These are phyloP conservation scores for Micromonas commoda DNA, from an alignment of 139 green algal species.

Conservation along the genomic window DNA sequence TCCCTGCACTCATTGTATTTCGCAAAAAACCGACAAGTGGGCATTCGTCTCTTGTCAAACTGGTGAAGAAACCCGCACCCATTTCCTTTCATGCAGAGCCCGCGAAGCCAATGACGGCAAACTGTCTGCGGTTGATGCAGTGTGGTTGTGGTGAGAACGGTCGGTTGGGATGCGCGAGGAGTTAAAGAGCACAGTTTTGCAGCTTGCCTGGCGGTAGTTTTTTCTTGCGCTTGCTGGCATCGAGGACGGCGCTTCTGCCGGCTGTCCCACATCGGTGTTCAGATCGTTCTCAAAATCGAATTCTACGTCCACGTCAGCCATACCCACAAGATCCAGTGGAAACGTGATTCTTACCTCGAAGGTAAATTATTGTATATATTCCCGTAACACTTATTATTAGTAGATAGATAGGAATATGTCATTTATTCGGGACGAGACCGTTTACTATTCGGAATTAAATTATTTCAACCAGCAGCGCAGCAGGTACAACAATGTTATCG, in stretches of 20 bases:
- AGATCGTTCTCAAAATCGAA: slow-evolving; percentile 25
- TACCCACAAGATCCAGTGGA: too few species aligned
- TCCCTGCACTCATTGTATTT: slow-evolving; percentile 86
- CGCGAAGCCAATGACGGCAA: slow-evolving; percentile 92
- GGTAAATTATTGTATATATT: too few species aligned
- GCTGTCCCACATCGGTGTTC: not conserved
- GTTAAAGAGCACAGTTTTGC: not conserved
- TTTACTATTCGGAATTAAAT: too few species aligned
- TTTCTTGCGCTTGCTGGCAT: not conserved
- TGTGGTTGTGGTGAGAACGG: too few species aligned
- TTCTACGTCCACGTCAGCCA: slow-evolving; percentile 1
- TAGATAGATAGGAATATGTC: too few species aligned
- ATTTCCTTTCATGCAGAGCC: slow-evolving; percentile 95
- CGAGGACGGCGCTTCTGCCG: not conserved
- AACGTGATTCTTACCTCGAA: too few species aligned
- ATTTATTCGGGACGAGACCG: too few species aligned
- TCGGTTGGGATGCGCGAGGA: too few species aligned
- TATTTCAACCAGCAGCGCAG: too few species aligned
- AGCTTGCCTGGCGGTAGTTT: slow-evolving; percentile 5
- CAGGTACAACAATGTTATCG: too few species aligned
- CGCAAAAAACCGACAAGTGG: slow-evolving; percentile 62
- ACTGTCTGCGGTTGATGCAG: slow-evolving; percentile 78
- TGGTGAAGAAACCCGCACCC: slow-evolving; percentile 93
- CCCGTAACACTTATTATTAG: too few species aligned
- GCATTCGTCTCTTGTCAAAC: slow-evolving; percentile 78